Conservation (phyloP, 2,329 filamentous ascomycete genomes). For the Arthroderma uncinatum region DNA sequence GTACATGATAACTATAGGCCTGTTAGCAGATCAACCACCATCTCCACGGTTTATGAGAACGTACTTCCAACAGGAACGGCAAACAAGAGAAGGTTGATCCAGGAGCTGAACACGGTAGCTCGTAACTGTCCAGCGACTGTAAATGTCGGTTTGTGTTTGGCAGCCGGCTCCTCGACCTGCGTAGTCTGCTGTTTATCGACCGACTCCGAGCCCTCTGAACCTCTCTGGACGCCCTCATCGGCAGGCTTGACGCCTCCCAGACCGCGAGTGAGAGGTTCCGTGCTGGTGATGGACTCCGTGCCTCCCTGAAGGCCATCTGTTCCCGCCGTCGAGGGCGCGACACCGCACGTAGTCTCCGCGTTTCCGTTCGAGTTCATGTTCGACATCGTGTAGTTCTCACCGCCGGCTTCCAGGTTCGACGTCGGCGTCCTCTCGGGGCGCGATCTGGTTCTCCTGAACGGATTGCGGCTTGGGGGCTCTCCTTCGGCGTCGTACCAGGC, state of each 20-base stretch:
- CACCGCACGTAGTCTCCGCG: constrained; percentile 10
- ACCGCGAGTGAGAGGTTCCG: background rate
- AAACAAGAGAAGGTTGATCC: constrained; percentile 73
- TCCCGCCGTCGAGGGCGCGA: constrained; percentile 2
- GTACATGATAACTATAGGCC: background rate
- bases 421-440: constrained; percentile 21
- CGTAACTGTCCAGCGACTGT: constrained; percentile 37
- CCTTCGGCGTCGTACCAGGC: constrained; percentile 35
- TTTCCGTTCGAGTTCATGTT: background rate
- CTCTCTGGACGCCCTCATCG: background rate
- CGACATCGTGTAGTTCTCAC: background rate
- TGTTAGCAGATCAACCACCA: background rate
- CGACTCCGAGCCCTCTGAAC: background rate
- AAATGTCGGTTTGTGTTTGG: constrained; percentile 23
- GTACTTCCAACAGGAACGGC: constrained; percentile 62
- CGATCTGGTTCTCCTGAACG: constrained; percentile 31
- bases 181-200: background rate
- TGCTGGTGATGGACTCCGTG: background rate
- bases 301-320: constrained; percentile 3
- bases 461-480: constrained; percentile 29
- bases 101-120: constrained; percentile 67
- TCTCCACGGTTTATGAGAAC: constrained; percentile 2
- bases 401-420: constrained; percentile 22
- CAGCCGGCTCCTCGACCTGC: background rate
- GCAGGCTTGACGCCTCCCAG: background rate